These are phyloP conservation scores for Cladophialophora yegresii DNA, from an alignment of 2,329 filamentous ascomycete genomes.

Conservation along the genomic window DNA sequence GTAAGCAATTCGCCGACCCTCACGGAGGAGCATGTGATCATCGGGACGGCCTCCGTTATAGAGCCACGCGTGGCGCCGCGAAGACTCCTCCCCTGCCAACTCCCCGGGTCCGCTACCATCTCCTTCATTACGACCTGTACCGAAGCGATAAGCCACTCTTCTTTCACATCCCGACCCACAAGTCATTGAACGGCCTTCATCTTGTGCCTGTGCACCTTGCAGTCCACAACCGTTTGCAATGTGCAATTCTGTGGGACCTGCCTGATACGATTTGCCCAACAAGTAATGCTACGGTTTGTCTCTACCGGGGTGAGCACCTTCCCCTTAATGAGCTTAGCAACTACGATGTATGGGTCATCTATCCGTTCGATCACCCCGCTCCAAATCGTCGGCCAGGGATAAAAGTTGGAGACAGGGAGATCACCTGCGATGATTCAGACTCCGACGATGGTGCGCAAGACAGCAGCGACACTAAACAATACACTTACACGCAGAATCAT, in stretches of 20 bases:
- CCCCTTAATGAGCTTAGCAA: constrained; percentile 12
- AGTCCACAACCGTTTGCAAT: constrained; percentile 22
- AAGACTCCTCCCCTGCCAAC: background rate
- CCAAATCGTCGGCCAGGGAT: background rate
- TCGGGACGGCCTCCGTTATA: constrained; percentile 3
- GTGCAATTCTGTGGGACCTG: constrained; percentile 31
- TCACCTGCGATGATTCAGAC: background rate
- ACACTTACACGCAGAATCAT: constrained; percentile 12
- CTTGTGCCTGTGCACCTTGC: constrained; percentile 30
- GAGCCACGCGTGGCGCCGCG: background rate
- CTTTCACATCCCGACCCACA: constrained; percentile 24
- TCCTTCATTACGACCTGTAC: constrained; percentile 26
- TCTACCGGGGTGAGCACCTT: constrained; percentile 24
- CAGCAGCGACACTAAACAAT: background rate
- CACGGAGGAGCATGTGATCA: background rate
- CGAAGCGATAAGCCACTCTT: constrained; percentile 22
- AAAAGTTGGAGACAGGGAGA: background rate
- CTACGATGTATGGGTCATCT: constrained; percentile 22
- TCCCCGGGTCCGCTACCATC: constrained; percentile 12
- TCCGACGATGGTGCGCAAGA: background rate
- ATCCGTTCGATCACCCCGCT: constrained; percentile 17
- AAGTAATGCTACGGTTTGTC: constrained; percentile 15
- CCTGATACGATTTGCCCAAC: constrained; percentile 18
- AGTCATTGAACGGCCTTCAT: constrained; percentile 6
- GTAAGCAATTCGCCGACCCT: background rate